A percentile compares a stretch with the other conserved stretches of the same genome.
These are phyloP conservation scores for Toxoplasma gondii DNA, from an alignment of 169 alveolate species.

Conservation along the genomic window DNA sequence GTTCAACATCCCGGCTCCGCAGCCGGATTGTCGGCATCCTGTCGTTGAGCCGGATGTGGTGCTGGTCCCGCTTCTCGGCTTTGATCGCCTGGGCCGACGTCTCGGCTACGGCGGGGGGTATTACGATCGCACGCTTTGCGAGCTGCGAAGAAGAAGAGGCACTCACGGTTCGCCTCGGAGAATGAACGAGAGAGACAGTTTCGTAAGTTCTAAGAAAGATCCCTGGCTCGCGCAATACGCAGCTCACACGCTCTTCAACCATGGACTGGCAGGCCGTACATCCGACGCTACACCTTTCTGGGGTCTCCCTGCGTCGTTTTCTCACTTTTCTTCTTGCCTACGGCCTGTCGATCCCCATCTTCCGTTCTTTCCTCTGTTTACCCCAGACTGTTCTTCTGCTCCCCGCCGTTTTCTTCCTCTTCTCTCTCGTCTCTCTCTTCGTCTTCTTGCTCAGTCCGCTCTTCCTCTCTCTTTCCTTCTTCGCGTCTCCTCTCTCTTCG, in stretches of 20 bases:
- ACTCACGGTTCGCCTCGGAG: background rate
- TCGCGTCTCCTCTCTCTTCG: no score
- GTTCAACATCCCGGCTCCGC: constrained; percentile 1
- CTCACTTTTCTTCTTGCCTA: background rate
- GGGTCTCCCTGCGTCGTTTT: background rate
- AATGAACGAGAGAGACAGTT: background rate
- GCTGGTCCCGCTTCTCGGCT: constrained; percentile 17
- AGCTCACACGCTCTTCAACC: no score
- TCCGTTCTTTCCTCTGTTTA: no score
- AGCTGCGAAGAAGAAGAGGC: background rate
- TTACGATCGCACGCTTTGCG: background rate
- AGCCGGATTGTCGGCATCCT: background rate
- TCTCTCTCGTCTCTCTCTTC: no score
- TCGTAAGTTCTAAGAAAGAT: background rate
- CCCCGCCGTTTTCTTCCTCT: no score
- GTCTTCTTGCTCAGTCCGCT: no score
- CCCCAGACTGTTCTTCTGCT: no score
- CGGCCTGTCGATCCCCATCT: background rate
- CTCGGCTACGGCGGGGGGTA: constrained; percentile 22
- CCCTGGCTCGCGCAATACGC: no score
- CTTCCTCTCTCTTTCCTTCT: no score
- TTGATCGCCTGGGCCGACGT: background rate
- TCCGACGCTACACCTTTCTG: no score
- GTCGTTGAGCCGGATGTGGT: background rate
- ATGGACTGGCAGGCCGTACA: no score